Conservation (phyloP, 768 basidiomycete genomes). For the Steccherinum ochraceum region DNA sequence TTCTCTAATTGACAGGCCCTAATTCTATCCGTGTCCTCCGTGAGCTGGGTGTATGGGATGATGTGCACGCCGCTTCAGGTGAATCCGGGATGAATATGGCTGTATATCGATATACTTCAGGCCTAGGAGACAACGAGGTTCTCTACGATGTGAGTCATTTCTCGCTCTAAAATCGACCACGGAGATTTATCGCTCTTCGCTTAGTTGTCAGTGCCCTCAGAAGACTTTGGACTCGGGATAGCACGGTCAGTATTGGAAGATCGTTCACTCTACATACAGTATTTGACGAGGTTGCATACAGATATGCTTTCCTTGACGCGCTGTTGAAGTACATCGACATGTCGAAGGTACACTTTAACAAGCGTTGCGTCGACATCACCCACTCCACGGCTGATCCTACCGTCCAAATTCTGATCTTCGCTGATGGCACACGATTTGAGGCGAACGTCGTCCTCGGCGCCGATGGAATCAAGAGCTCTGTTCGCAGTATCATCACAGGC, state of each 20-base stretch:
- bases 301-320: slow-evolving; percentile 5
- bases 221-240: not conserved
- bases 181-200: not conserved
- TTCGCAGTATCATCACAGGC: slow-evolving; percentile 4
- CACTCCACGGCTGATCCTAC: not conserved
- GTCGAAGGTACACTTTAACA: slow-evolving; percentile 3
- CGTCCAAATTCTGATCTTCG: slow-evolving; percentile 1
- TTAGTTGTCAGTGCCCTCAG: not conserved
- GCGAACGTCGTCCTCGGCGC: slow-evolving; percentile 10
- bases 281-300: not conserved
- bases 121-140: slow-evolving; percentile 1
- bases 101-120: slow-evolving; percentile 5
- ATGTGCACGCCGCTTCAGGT: slow-evolving; percentile 1
- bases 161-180: not conserved
- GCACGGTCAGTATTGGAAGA: not conserved
- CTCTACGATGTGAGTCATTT: slow-evolving; percentile 2
- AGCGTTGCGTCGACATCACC: slow-evolving; percentile 2
- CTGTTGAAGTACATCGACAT: slow-evolving; percentile 8
- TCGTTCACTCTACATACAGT: not conserved
- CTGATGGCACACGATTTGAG: slow-evolving; percentile 2
- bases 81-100: not conserved
- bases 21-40: slow-evolving; percentile 4
- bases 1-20: not conserved
- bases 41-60: slow-evolving; percentile 4
- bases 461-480: slow-evolving; percentile 6